Evolutionary conservation across 768 basidiomycete species (phyloP), one percentile per base, ranked within the genome.

Genomic region (Russula ochroleuca): DNA sequence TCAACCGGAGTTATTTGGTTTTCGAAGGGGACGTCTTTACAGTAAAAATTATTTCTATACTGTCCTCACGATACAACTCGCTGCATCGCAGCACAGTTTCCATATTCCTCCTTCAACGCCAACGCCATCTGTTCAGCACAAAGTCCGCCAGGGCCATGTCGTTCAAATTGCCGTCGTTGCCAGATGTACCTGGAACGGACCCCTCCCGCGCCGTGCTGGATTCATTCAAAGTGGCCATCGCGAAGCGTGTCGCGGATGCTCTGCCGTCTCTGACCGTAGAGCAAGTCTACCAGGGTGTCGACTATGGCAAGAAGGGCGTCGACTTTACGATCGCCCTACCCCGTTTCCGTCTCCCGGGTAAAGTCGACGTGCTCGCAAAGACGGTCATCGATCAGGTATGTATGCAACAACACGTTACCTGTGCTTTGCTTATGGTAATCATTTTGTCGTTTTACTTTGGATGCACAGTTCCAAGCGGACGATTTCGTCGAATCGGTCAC

Each of bases 241-340:
- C 94, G 5, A 80, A 86, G 70, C 80, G 82, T 64, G 71, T 92
- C 33, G 82, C 85, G 9, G 85, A 88, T 56, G 81, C 84, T 0
- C 75, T 92, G 8, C 84, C 85, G 33, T 75, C 75, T 2, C 75
- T 96, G 57, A 80, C 87, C 0, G 64, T 92, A 31, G 89, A 90
- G 45, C 85, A 91, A 70, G 92, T 86, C 0, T 97, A 91, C 75
- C 73, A 81, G 25, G 94, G 91, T 23, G 88, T 97, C 0, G 89
- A 94, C 72, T 90, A 88, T 67, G 92, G 91, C 40, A 93, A 95
- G 76, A 95, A 95, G 75, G 92, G 90, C n/a, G 86, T 82, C 49
- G 96, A 98, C 76, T 94, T 97, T 69, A 89, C 90, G 0, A 83
- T 98, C 21, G 94, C 96, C 0, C 75, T 98, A 54, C 91, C 94